phyloP scores from a whole-genome alignment of 2,329 filamentous ascomycete genomes.

The Pseudocercospora eumusae region DNA sequence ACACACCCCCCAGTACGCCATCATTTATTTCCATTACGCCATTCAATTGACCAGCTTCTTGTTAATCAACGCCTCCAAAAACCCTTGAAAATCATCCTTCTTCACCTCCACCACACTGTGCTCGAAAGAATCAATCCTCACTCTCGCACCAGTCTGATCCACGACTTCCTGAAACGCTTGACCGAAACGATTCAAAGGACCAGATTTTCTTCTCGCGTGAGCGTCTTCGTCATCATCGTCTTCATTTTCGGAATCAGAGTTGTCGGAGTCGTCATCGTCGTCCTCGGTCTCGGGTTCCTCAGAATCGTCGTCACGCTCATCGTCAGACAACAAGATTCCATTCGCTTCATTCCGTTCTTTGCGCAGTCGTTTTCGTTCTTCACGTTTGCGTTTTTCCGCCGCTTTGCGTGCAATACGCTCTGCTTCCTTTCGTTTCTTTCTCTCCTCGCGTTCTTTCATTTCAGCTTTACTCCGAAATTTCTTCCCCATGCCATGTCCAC shows the following conservation, averaged over 20 bases:
- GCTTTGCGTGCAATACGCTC: conserved; percentile 48
- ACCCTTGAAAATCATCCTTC: conserved; percentile 89
- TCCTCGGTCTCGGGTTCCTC: conserved; percentile 46
- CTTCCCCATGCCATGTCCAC: conserved; percentile 73
- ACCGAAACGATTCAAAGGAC: conserved; percentile 85
- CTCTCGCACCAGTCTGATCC: conserved; percentile 82
- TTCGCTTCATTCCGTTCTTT: conserved; percentile 63
- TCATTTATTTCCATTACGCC: neutral
- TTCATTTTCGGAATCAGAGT: conserved; percentile 29
- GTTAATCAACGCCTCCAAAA: conserved; percentile 87
- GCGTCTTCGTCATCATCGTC: conserved; percentile 54
- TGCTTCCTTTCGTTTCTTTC: conserved; percentile 60
- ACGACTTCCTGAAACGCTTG: conserved; percentile 95
- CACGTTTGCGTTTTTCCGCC: conserved; percentile 59
- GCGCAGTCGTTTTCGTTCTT: conserved; percentile 59
- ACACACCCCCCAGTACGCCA: neutral
- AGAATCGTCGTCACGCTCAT: conserved; percentile 56
- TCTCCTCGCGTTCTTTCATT: conserved; percentile 61
- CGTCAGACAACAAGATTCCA: conserved; percentile 50
- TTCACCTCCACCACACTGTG: conserved; percentile 97
- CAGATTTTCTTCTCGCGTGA: conserved; percentile 61
- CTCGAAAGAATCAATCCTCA: conserved; percentile 94
- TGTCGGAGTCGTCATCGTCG: conserved; percentile 34
- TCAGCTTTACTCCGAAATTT: conserved; percentile 45
- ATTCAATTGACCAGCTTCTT: conserved; percentile 64